Evolutionary conservation across 345 rosid species (phyloP).

Genomic region (Cochlearia excelsa): DNA sequence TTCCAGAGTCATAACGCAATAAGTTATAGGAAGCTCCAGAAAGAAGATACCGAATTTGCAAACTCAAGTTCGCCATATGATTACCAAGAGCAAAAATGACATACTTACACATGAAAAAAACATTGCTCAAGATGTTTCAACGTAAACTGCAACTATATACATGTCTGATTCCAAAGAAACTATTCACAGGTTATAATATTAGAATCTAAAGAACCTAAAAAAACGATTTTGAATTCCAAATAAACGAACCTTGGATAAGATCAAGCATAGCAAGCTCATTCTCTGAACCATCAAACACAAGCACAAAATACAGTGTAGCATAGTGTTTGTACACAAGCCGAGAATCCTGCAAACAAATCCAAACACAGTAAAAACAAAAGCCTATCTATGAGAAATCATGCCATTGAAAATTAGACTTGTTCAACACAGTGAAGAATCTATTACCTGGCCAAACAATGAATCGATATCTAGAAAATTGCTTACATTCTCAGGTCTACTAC

Average conservation of each 20-base stretch:
- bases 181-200: not conserved
- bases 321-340: constrained; percentile 86
- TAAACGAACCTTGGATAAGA: constrained; percentile 73
- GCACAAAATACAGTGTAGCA: constrained; percentile 85
- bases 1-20: not conserved
- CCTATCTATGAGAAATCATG: too few species aligned
- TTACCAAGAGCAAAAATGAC: not conserved
- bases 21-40: not conserved
- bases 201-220: not conserved
- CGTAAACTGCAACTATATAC: not conserved
- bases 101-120: not conserved
- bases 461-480: constrained; percentile 84
- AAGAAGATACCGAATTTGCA: not conserved
- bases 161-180: not conserved
- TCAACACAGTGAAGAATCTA: not conserved
- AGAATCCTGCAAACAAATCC: constrained; percentile 51
- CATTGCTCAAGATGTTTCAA: constrained; percentile 4
- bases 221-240: not conserved
- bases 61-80: not conserved
- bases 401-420: not conserved
- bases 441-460: constrained; percentile 84
- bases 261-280: constrained; percentile 98
- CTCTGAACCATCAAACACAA: constrained; percentile 81
- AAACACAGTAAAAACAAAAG: not conserved
- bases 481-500: constrained; percentile 82